Base-by-base conservation (phyloP, 2,329 filamentous ascomycete species). In the Xylaria arbuscula region DNA sequence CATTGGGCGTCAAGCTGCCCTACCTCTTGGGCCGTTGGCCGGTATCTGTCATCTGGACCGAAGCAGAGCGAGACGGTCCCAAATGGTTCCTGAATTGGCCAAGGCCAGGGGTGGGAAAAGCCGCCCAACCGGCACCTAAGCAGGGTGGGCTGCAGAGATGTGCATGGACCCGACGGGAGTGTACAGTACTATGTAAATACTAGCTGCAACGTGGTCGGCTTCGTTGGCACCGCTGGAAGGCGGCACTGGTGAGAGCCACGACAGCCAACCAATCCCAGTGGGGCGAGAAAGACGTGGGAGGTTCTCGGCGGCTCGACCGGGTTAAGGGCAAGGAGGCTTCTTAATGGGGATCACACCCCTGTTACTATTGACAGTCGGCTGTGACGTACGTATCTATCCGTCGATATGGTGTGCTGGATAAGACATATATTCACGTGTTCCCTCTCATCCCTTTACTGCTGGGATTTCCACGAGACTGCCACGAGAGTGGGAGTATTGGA, bases 191-290 rank as follows among this genome's bases (percentile, higher is more conserved):
- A 28, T 28, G n/a, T n/a, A 62, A 22, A 68, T 56, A 34, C 66
- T 73, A 51, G 72, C 70, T 78, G 78, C 79, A 79, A 80, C 79
- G 79, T 81, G 79, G 78, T 76, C 78, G 73, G 71, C 78, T 77
- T 76, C 69, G 75, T 75, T 78, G 77, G 77, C 78, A 77, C 76
- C 72, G 73, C 72, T 77, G 70, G 72, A 72, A 68, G 71, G 56
- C 63, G 34, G 65, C 55, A 63, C 64, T 60, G 62, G 48, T 47
- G 47, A 70, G 62, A 62, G 58, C 60, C 59, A 72, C 65, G 62
- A 55, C 67, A 75, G 53, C 74, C 71, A 76, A 74, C 72, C 72
- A 72, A 58, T 67, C 69, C 48, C 47, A 55, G 64, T 54, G 55
- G 64, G 65, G 64, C 70, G 64, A 34, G 15, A 56, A 28, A 62